These are phyloP conservation scores for Melampsora americana DNA, from an alignment of 1,284 basidiomycete species.

Conservation along the genomic window DNA sequence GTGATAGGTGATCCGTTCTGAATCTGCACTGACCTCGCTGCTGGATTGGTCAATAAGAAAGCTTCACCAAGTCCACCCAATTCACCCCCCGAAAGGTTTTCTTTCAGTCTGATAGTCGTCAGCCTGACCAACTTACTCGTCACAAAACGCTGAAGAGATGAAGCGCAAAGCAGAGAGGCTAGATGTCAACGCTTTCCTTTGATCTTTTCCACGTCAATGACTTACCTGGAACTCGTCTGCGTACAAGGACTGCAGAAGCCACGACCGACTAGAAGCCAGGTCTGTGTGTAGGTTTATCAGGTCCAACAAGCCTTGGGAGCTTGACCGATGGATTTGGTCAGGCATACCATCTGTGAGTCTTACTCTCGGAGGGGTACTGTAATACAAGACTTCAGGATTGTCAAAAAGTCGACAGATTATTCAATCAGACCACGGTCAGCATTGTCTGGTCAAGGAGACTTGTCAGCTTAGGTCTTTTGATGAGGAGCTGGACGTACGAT, in stretches of 20 bases:
- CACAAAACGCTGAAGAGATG: not conserved
- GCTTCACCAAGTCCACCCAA: not conserved
- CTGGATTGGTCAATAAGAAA: constrained; percentile 15
- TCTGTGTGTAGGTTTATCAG: not conserved
- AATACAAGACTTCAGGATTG: not conserved
- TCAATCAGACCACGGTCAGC: not conserved
- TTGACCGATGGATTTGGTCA: not conserved
- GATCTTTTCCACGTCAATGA: not conserved
- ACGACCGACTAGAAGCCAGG: not conserved
- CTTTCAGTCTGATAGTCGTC: not conserved
- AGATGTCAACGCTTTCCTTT: not conserved
- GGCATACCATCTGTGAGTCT: not conserved
- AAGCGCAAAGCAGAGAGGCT: not conserved
- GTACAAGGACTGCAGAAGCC: constrained; percentile 2
- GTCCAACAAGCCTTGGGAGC: not conserved
- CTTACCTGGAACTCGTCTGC: constrained; percentile 7
- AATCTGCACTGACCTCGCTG: not conserved
- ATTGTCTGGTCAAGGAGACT: no score
- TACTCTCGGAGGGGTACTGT: not conserved
- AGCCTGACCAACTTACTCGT: not conserved
- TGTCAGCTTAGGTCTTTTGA: not conserved
- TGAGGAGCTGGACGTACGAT: not conserved
- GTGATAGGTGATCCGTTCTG: not conserved
- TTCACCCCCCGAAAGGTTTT: not conserved
- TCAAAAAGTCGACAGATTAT: not conserved